Evolutionary conservation across 2,329 filamentous ascomycete genomes (phyloP).

Genomic region (Cyphellophora attinorum): DNA sequence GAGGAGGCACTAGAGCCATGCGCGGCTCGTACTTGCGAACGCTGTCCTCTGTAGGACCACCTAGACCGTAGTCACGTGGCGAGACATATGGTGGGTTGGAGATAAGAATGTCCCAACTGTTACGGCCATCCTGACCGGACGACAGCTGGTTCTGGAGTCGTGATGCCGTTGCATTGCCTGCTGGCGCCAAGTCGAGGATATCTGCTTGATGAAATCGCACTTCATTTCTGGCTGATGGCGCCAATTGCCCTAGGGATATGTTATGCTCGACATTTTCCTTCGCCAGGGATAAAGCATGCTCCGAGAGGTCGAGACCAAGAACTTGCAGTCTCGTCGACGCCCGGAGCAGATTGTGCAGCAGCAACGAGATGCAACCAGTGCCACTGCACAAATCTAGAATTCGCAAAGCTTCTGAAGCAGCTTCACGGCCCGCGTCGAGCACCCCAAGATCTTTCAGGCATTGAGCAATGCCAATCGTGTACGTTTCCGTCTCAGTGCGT

Average conservation of each 20-base stretch:
- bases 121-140: background rate
- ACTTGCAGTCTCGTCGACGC: slow-evolving; percentile 35
- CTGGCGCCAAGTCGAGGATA: slow-evolving; percentile 21
- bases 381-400: slow-evolving; percentile 85
- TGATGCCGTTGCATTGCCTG: background rate
- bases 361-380: slow-evolving; percentile 78
- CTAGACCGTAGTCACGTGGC: slow-evolving; percentile 44
- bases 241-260: slow-evolving; percentile 21
- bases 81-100: slow-evolving; percentile 93
- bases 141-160: background rate
- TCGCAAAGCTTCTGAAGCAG: slow-evolving; percentile 34
- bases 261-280: slow-evolving; percentile 53
- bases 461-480: slow-evolving; percentile 9
- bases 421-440: background rate
- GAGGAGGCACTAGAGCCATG: slow-evolving; percentile 57
- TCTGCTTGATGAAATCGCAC: slow-evolving; percentile 40
- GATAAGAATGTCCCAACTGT: slow-evolving; percentile 55
- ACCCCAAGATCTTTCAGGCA: background rate
- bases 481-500: slow-evolving; percentile 38
- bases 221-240: slow-evolving; percentile 20
- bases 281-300: slow-evolving; percentile 55
- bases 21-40: slow-evolving; percentile 75
- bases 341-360: slow-evolving; percentile 55
- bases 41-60: slow-evolving; percentile 53
- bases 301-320: slow-evolving; percentile 66